A percentile compares a stretch with the other conserved stretches of the same genome.
Conservation (phyloP, 1,284 basidiomycete genomes). For the Porphyrellus sp. region DNA sequence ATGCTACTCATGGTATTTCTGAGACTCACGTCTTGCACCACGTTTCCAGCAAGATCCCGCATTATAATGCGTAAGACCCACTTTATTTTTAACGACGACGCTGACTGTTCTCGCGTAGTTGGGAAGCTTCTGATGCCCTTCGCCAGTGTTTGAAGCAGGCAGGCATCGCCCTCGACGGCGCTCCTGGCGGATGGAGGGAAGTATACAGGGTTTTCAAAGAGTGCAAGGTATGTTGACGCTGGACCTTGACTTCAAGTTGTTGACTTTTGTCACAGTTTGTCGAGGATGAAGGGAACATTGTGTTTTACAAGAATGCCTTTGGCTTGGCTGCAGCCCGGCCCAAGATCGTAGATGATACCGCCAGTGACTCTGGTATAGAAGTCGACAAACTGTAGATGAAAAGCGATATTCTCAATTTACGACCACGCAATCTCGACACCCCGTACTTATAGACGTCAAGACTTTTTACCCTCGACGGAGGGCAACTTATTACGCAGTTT, state of each 20-base stretch:
- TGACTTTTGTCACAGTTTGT: conserved; percentile 59
- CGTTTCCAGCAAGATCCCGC: conserved; percentile 90
- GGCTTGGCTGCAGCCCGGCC: conserved; percentile 75
- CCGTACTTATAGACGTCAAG: conserved; percentile 12
- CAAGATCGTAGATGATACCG: conserved; percentile 56
- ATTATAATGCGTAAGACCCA: conserved; percentile 69
- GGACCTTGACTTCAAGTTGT: conserved; percentile 5
- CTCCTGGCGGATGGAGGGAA: conserved; percentile 76
- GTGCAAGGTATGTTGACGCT: conserved; percentile 55
- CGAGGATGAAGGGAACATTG: conserved; percentile 86
- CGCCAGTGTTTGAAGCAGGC: conserved; percentile 71
- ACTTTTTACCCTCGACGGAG: background rate
- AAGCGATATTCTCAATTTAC: conserved; percentile 5
- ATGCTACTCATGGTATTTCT: conserved; percentile 83
- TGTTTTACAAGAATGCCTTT: conserved; percentile 88
- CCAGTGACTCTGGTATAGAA: conserved; percentile 87
- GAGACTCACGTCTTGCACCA: conserved; percentile 94
- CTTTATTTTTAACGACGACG: background rate
- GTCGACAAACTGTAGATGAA: conserved; percentile 42
- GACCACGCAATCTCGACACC: conserved; percentile 1
- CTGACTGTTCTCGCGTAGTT: conserved; percentile 40
- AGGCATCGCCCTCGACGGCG: conserved; percentile 60
- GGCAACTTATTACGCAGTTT: background rate
- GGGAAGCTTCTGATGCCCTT: conserved; percentile 91
- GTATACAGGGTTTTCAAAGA: conserved; percentile 69